Conservation (phyloP, 78 protist species). For the Dictyostelium brefeldianum region DNA sequence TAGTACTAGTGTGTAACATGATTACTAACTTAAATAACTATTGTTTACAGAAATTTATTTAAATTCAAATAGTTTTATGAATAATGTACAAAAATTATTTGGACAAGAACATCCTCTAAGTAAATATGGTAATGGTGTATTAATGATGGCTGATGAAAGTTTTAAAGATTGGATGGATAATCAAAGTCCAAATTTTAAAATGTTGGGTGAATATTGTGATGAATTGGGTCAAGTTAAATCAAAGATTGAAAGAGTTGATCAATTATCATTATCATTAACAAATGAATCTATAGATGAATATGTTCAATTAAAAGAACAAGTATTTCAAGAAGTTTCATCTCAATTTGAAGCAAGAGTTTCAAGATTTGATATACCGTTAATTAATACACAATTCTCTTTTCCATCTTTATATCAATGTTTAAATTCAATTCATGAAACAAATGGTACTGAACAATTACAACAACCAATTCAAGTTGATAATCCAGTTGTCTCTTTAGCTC, state of each 20-base stretch:
- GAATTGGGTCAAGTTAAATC: neutral
- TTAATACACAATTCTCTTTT: conserved; percentile 18
- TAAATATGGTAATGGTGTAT: conserved; percentile 7
- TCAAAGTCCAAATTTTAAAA: neutral
- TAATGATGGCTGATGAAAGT: conserved; percentile 8
- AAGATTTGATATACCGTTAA: conserved; percentile 29
- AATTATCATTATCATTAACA: neutral
- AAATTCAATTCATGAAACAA: conserved; percentile 20
- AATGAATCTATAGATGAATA: neutral
- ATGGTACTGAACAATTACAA: neutral
- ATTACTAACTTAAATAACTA: neutral
- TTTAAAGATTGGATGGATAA: conserved; percentile 20
- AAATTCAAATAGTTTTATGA: conserved; percentile 29
- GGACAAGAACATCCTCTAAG: neutral
- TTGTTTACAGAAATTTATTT: conserved; percentile 12
- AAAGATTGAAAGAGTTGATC: conserved; percentile 15
- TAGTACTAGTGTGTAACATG: no score
- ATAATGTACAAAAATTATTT: conserved; percentile 1
- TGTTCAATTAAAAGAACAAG: neutral
- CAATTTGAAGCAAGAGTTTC: neutral
- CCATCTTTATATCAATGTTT: conserved; percentile 19
- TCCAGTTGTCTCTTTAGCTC: neutral
- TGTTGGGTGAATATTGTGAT: neutral
- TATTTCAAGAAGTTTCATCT: conserved; percentile 2
- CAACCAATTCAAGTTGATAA: neutral